Base-by-base conservation (phyloP, 441 rosid species). In the Jatropha multifida region DNA sequence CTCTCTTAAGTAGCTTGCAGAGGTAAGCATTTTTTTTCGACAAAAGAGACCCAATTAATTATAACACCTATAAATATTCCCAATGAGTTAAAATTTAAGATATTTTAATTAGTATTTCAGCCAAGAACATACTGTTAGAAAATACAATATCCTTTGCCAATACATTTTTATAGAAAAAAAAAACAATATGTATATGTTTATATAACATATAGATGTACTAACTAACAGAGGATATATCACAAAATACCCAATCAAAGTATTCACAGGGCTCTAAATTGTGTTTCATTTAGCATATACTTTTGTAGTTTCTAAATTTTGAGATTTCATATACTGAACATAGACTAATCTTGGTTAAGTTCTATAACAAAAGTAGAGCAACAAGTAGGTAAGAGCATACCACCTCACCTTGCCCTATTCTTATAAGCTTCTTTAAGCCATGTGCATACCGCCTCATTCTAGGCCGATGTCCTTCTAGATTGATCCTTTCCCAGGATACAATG, bases 361-460 rank as follows among this genome's bases (percentile, higher is more conserved):
- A 58, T 23, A 23, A 52, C 18, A 65, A 49, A 48, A 68, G 37
- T 18, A 32, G 27, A 20, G n/a, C 26, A 37, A 7, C 72, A 75
- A 63, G n/a, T 42, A 52, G 23, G 61, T 37, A 74, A 44, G 27
- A 76, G 68, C 61, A 80, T 65, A 60, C 60, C 79, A 78, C 83
- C 82, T 83, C 74, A 95, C 99, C 99, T 84, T 90, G 97, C 23
- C 99, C 98, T 77, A 94, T 92, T 83, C 81, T 90, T 81, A 94
- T 88, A 10, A 96, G 90, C 81, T 80, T 94, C 86, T 84, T 92
- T 52, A 95, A 82, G 73, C 93, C 99, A 76, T 75, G 79, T 8
- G 99, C 99, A 85, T 94, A 94, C 23, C 91, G 90, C 90, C 98
- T 86, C 71, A 96, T 92, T 88, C 96, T 86, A 70, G 87, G 97